Evolutionary conservation across 2,329 filamentous ascomycete species (phyloP).

Genomic region (Talaromyces sp.): DNA sequence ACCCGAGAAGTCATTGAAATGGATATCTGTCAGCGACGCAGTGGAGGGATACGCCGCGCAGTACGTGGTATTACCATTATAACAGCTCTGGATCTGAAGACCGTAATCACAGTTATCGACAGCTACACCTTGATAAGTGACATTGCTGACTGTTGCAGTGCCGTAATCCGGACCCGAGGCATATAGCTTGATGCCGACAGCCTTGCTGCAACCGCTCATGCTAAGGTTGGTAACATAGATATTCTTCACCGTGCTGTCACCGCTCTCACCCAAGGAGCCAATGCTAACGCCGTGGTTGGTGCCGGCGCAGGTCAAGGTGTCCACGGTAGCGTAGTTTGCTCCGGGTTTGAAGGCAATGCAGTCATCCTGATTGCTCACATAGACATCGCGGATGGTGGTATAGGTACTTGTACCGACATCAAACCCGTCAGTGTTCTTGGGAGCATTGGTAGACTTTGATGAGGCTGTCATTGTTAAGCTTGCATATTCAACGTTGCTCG

Average conservation of each 20-base stretch:
- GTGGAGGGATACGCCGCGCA: conserved; percentile 36
- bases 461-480: conserved; percentile 39
- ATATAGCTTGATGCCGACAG: conserved; percentile 49
- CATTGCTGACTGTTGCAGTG: conserved; percentile 40
- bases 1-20: conserved; percentile 39
- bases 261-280: conserved; percentile 44
- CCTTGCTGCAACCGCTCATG: conserved; percentile 46
- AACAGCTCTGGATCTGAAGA: conserved; percentile 48
- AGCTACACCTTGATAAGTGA: conserved; percentile 41
- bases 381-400: conserved; percentile 37
- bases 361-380: conserved; percentile 44
- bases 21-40: conserved; percentile 34
- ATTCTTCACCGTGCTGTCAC: conserved; percentile 44
- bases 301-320: conserved; percentile 44
- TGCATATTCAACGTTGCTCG: conserved; percentile 37
- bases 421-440: conserved; percentile 47
- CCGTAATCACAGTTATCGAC: conserved; percentile 43
- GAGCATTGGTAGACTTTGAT: conserved; percentile 37
- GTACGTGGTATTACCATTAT: conserved; percentile 36
- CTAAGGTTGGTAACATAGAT: conserved; percentile 40
- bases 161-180: conserved; percentile 39
- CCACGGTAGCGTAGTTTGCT: conserved; percentile 39
- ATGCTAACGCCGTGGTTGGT: conserved; percentile 48
- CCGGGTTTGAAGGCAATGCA: conserved; percentile 48
- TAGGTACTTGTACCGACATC: conserved; percentile 40